Evolutionary conservation across 2,329 filamentous ascomycete genomes (phyloP).

Genomic region (Neonectria ditissima): DNA sequence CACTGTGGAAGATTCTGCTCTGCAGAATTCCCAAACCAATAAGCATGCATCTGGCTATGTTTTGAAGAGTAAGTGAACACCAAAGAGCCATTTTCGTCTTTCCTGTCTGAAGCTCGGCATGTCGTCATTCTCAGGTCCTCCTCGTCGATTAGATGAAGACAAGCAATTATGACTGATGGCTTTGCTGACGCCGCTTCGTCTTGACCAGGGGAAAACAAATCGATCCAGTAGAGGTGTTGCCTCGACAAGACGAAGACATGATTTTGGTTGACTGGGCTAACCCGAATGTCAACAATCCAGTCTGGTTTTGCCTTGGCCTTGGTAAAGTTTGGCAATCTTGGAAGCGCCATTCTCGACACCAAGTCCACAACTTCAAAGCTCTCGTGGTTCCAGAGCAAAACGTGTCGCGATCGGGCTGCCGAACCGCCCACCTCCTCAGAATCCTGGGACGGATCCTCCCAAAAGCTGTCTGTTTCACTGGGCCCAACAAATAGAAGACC

Average conservation of each 20-base stretch:
- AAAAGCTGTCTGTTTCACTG: slow-evolving; percentile 36
- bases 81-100: slow-evolving; percentile 40
- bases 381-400: slow-evolving; percentile 54
- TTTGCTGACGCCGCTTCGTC: slow-evolving; percentile 24
- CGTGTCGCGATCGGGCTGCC: slow-evolving; percentile 37
- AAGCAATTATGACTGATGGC: slow-evolving; percentile 45
- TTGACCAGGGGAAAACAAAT: slow-evolving; percentile 47
- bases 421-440: slow-evolving; percentile 17
- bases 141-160: slow-evolving; percentile 45
- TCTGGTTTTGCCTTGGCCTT: slow-evolving; percentile 46
- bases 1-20: slow-evolving; percentile 49
- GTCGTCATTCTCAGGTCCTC: slow-evolving; percentile 47
- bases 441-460: slow-evolving; percentile 30
- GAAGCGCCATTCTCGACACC: slow-evolving; percentile 46
- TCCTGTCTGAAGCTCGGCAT: slow-evolving; percentile 38
- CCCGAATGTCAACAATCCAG: slow-evolving; percentile 67
- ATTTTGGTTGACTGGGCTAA: slow-evolving; percentile 58
- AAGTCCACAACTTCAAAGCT: slow-evolving; percentile 53
- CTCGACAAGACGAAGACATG: slow-evolving; percentile 72
- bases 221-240: slow-evolving; percentile 62
- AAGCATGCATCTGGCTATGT: slow-evolving; percentile 49
- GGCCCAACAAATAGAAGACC: slow-evolving; percentile 58
- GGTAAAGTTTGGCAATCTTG: slow-evolving; percentile 44
- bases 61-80: slow-evolving; percentile 51
- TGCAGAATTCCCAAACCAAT: slow-evolving; percentile 49